A percentile compares a stretch with the other conserved stretches of the same genome.
Evolutionary conservation across 768 basidiomycete genomes (phyloP).

Genomic region (Thelephora aurantiotincta): DNA sequence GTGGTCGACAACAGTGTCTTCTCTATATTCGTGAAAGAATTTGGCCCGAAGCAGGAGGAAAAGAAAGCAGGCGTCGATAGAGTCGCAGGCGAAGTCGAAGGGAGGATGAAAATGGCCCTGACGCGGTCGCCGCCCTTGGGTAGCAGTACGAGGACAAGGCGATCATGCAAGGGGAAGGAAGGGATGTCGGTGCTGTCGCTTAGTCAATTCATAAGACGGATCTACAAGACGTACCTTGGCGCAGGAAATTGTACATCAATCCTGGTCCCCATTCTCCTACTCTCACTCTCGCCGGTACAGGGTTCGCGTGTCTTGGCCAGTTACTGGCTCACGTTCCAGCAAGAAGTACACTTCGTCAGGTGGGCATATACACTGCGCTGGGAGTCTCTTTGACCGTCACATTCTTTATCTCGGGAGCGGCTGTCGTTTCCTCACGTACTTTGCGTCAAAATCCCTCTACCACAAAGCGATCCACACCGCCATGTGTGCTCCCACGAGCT

Average conservation of each 20-base stretch:
- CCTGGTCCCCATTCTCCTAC: conserved; percentile 50
- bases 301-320: conserved; percentile 55
- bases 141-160: conserved; percentile 24
- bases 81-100: conserved; percentile 13
- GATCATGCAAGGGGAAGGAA: conserved; percentile 77
- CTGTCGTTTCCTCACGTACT: conserved; percentile 60
- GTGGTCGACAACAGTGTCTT: conserved; percentile 54
- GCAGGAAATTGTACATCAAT: conserved; percentile 58
- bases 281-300: conserved; percentile 54
- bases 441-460: conserved; percentile 62
- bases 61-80: conserved; percentile 29
- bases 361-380: conserved; percentile 68
- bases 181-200: conserved; percentile 62
- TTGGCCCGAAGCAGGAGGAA: conserved; percentile 50
- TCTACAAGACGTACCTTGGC: conserved; percentile 48
- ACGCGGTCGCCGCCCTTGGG: conserved; percentile 10
- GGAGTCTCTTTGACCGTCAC: conserved; percentile 58
- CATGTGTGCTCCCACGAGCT: conserved; percentile 79
- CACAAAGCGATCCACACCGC: conserved; percentile 52
- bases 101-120: too few relatives aligned
- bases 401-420: conserved; percentile 52
- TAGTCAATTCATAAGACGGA: too few relatives aligned
- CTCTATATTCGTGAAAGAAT: conserved; percentile 58
- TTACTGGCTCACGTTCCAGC: conserved; percentile 85
- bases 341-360: conserved; percentile 45